phyloP scores from a whole-genome alignment of 1,284 basidiomycete species.

The Xanthoconium separans region DNA sequence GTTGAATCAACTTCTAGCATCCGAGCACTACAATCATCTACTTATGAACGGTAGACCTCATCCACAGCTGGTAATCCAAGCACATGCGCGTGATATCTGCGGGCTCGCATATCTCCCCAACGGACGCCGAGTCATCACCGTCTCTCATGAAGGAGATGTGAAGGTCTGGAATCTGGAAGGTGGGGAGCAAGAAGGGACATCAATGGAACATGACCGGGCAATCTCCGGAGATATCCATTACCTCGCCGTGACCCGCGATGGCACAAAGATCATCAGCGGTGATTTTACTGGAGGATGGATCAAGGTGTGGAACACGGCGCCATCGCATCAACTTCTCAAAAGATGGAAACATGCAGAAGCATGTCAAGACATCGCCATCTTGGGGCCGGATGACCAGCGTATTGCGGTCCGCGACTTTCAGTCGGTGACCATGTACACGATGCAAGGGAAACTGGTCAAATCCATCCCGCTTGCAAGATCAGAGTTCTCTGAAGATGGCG shows the following conservation, averaged over 20 bases:
- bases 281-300: background rate
- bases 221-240: too few relatives aligned
- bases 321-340: background rate
- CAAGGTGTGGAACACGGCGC: slow-evolving; percentile 4
- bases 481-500: background rate
- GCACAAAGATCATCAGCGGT: slow-evolving; percentile 2
- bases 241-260: slow-evolving; percentile 2
- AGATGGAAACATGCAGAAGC: background rate
- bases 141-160: background rate
- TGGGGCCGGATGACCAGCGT: slow-evolving; percentile 3
- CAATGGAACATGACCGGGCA: background rate
- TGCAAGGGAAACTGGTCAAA: background rate
- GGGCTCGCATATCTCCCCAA: background rate
- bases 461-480: background rate
- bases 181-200: background rate
- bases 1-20: too few relatives aligned
- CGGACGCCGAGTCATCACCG: background rate
- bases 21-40: too few relatives aligned
- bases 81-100: too few relatives aligned
- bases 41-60: background rate
- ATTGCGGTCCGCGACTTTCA: background rate
- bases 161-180: background rate
- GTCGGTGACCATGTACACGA: background rate
- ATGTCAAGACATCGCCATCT: background rate
- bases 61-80: background rate